These are phyloP conservation scores for Trichoderma semiorbis DNA, from an alignment of 2,329 filamentous ascomycete species.

Conservation along the genomic window DNA sequence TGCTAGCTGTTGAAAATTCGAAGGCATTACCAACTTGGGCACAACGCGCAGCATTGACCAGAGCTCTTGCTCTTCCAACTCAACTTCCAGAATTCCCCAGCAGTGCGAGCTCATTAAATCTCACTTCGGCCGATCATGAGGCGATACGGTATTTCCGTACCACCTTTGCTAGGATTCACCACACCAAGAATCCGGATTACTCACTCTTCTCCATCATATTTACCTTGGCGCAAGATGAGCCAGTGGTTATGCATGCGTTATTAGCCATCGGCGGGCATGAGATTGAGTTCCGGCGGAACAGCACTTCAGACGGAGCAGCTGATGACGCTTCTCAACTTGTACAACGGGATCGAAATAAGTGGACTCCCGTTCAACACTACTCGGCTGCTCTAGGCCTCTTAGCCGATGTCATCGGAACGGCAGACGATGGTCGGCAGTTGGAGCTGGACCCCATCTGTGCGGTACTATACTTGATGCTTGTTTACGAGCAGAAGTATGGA, in stretches of 20 bases:
- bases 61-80: constrained; percentile 16
- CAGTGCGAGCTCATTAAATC: constrained; percentile 25
- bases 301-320: not conserved
- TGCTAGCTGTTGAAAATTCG: not conserved
- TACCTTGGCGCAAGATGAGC: constrained; percentile 29
- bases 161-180: constrained; percentile 33
- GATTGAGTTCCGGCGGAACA: constrained; percentile 27
- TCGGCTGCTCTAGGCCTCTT: constrained; percentile 31
- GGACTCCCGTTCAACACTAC: constrained; percentile 30
- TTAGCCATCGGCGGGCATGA: constrained; percentile 33
- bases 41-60: constrained; percentile 10
- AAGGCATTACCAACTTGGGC: constrained; percentile 10
- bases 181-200: constrained; percentile 37
- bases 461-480: constrained; percentile 35
- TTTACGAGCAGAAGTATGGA: constrained; percentile 39
- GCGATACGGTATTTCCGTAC: constrained; percentile 37
- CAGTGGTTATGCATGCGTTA: constrained; percentile 37
- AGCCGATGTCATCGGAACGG: constrained; percentile 27
- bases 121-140: constrained; percentile 32
- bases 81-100: constrained; percentile 19
- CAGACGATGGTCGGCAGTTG: constrained; percentile 21
- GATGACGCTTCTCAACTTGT: not conserved
- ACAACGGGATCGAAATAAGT: constrained; percentile 5
- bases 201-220: constrained; percentile 36
- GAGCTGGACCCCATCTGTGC: constrained; percentile 33